Evolutionary conservation across 129 eudicot genomes (phyloP), one percentile per base, ranked within the genome.

Genomic region (Lactuca sativa): DNA sequence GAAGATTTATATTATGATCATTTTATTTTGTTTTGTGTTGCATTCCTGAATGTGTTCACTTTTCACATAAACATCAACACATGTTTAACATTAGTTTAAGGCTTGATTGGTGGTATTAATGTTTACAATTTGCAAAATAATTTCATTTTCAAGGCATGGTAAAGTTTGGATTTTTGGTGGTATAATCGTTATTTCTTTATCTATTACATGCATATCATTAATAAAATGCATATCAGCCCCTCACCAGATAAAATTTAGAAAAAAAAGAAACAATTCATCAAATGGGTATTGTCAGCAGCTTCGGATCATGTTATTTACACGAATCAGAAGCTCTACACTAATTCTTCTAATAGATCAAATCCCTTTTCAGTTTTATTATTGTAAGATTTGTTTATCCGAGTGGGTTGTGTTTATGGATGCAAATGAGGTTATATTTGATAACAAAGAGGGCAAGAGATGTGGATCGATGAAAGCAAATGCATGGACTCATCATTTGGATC

Each of bases 381-480:
- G 30, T 25, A 25, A 25, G 1, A 0, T 25, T 25, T 25, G 30
- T 0, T 25, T 25, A 25, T 25, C 30, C 30, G 30, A 25, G 30
- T 25, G 30, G 30, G 30, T 25, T 25, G 30, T 25, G 30, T 25
- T 25, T 25, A 34, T 71, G 47, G 25, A 40, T 41, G 59, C 69
- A 25, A 25, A 25, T 1, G 30, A 25, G 99, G 75, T 85, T 95
- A 69, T 95, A 81, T 78, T 87, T 95, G 97, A 81, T 82, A 70
- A 90, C 99, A 58, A 95, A 90, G 82, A 80, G 82, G 64, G 96
- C 96, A 31, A 97, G 97, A 37, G 97, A 95, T 90, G 99, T 84
- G 99, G 99, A 60, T 79, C 87, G 77, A 95, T 95, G 99, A 95
- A 83, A 87, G 99, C 97, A 72, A 95, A 90, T 75, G 99, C 99